Base-by-base conservation (phyloP, 1,139 yeast genomes). In the Lodderomyces metapsilosis region DNA sequence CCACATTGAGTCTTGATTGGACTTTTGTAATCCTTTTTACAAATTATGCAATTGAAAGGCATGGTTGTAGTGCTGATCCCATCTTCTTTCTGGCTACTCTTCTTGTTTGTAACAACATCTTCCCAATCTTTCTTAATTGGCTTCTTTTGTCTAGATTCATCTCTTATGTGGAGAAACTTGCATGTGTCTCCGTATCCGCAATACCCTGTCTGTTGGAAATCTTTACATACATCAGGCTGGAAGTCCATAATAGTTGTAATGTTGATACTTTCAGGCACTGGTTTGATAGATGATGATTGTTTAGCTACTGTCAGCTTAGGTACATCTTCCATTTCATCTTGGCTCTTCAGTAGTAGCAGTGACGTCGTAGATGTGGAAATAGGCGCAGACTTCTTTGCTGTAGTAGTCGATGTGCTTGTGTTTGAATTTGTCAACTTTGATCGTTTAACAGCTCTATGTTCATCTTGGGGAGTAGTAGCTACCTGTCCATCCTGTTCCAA, bases 151-250 rank as follows among this genome's bases (percentile, higher is more conserved):
- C 77, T 80, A 62, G 85, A 86, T 58, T 89, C 96, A 50, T 88
- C 96, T 58, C 98, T 66, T 10, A 87, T 78, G 58, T 94, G 98
- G 23, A 92, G 62, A 60, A 94, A 94, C 65, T 92, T 94, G 67
- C 99, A 94, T n/a, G 95, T 84, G 55, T 94, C 98, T 7, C 99
- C 99, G 58, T 84, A 94, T 5, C 98, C 98, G 71, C 98, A 94
- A 57, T 82, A 91, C 0, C 98, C 98, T 0, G 95, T 91, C 52
- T 85, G 88, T 46, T 82, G 78, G 61, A 78, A 94, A 60, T 94
- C 98, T 56, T 92, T 94, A 58, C 98, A 94, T 3, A 94, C 84
- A 57, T 92, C 98, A 0, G 95, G 95, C 56, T 88, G 96, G 58
- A 84, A 92, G 56, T 92, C 98, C 28, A 87, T 76, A n/a, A 84